phyloP scores from a whole-genome alignment of 306 rosid species.

The Quercus dentata region DNA sequence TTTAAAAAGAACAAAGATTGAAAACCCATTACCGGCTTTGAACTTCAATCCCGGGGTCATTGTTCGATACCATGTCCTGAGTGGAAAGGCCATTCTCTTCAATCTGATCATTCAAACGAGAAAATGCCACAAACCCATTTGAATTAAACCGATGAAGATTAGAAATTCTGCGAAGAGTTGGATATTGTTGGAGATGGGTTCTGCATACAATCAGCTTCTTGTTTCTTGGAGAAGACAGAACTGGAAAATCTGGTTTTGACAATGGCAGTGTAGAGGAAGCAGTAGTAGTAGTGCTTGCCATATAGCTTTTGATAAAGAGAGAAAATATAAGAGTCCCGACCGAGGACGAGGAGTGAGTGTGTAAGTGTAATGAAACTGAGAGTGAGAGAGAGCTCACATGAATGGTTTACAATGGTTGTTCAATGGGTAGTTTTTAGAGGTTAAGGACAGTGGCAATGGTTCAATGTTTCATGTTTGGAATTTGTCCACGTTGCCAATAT shows the following conservation, averaged over 20 bases:
- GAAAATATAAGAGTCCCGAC: background rate
- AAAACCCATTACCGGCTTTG: conserved; percentile 49
- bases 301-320: conserved; percentile 8
- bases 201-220: background rate
- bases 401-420: background rate
- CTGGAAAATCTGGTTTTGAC: conserved; percentile 18
- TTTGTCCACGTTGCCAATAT: background rate
- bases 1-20: background rate
- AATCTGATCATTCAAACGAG: conserved; percentile 31
- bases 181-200: conserved; percentile 12
- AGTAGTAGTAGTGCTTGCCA: conserved; percentile 27
- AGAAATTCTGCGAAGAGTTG: background rate
- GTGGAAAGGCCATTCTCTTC: conserved; percentile 17
- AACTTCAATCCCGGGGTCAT: conserved; percentile 38
- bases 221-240: background rate
- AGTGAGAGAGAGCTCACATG: background rate
- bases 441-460: background rate
- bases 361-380: background rate
- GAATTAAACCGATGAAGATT: conserved; percentile 16
- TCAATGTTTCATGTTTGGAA: conserved; percentile 9
- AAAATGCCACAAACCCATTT: conserved; percentile 25
- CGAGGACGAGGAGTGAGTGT: background rate
- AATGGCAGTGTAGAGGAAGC: conserved; percentile 19
- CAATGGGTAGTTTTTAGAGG: background rate
- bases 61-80: conserved; percentile 10